Evolutionary conservation across 805 yeast species (phyloP), one percentile per base, ranked within the genome.

Genomic region (Tetrapisispora pingtungensis): DNA sequence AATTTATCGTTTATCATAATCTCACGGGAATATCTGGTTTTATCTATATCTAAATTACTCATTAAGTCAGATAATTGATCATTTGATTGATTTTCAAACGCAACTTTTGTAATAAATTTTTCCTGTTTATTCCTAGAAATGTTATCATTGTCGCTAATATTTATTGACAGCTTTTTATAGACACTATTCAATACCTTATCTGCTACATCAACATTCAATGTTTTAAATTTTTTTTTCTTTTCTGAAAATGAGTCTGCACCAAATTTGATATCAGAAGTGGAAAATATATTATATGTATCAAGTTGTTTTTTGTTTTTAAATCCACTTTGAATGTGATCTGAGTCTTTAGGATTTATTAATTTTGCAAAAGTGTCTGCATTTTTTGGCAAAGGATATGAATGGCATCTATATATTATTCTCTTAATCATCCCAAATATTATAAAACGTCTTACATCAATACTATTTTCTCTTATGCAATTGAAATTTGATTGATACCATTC

Each of bases 371-470:
- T 36, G 7, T 49, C 52, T 6, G 48, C 40, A 27, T 54, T 51
- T 32, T 54, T 67, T 42, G 77, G 61, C 1, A 85, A 65, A 0
- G 97, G 97, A 56, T 77, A 85, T 18, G 88, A 69, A 44, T 83
- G 74, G 1, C 88, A 84, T 42, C 97, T 66, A 58, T 88, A 88
- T 8, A 94, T 81, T 6, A 93, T 56, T 0, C 95, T 87, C 48
- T 87, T 75, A 20, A 86, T 68, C 2, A 86, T 73, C 1, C 99
- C 99, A 69, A 89, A 93, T 17, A 88, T 78, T 18, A 93, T 69
- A 53, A 93, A 85, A 44, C 95, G 68, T 49, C 97, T 71, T 3
- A 93, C 69, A 61, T 93, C 99, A 35, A 94, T 77, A 49, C 78
- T 73, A 24, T 66, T 61, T 15, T 50, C 51, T 20, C 65, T 56